A percentile compares a stretch with the other conserved stretches of the same genome.
These are phyloP conservation scores for Fusarium musae DNA, from an alignment of 2,329 filamentous ascomycete species.

Conservation along the genomic window DNA sequence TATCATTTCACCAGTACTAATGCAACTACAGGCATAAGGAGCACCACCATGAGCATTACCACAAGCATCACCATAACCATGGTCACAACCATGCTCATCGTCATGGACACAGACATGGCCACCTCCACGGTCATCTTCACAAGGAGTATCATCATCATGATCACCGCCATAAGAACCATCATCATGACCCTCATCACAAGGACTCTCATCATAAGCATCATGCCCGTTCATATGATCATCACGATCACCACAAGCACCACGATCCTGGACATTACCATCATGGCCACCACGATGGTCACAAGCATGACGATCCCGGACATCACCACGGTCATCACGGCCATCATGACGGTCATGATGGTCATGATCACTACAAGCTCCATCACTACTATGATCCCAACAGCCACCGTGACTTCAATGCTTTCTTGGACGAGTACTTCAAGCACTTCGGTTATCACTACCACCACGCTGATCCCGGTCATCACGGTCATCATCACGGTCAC, in stretches of 20 bases:
- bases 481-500: neutral
- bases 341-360: neutral
- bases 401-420: slow-evolving; percentile 1
- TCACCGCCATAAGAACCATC: neutral
- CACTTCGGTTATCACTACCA: neutral
- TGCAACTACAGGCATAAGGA: neutral
- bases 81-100: neutral
- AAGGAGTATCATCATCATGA: neutral
- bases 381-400: neutral
- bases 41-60: slow-evolving; percentile 6
- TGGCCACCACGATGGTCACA: neutral
- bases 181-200: neutral
- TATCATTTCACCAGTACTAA: neutral
- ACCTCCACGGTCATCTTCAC: neutral
- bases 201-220: neutral
- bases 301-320: neutral
- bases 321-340: neutral
- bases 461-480: neutral
- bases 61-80: slow-evolving; percentile 1
- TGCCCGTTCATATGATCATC: neutral
- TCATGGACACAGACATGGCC: neutral
- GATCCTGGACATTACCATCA: neutral
- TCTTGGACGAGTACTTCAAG: neutral
- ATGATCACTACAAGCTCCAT: neutral
- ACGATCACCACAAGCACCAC: neutral